Evolutionary conservation across 73 alveolate species (phyloP).

Genomic region (Stentor roeselii): DNA sequence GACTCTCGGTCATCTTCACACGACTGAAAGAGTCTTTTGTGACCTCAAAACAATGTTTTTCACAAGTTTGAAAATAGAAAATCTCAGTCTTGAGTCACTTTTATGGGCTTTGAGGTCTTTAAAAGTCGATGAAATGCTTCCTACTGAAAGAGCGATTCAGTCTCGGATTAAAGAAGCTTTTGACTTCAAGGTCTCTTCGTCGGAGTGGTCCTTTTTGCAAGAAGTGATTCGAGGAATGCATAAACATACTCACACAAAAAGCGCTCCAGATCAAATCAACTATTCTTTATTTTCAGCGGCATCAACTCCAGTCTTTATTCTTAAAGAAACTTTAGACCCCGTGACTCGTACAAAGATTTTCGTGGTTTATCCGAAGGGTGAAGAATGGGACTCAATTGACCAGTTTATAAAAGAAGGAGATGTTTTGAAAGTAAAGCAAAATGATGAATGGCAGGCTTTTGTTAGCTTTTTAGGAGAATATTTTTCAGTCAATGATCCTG

Average conservation of each 20-base stretch:
- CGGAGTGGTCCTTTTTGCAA: constrained; percentile 38
- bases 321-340: neutral
- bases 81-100: constrained; percentile 41
- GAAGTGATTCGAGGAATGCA: constrained; percentile 22
- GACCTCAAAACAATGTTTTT: constrained; percentile 23
- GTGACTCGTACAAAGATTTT: neutral
- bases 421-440: neutral
- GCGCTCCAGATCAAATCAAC: neutral
- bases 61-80: constrained; percentile 35
- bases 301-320: neutral
- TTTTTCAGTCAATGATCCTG: constrained; percentile 1
- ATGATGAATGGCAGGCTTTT: neutral
- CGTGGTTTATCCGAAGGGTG: neutral
- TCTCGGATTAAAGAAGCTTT: constrained; percentile 60
- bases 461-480: neutral
- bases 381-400: neutral
- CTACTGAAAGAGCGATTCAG: constrained; percentile 53
- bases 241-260: neutral
- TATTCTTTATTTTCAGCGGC: neutral
- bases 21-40: constrained; percentile 13
- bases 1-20: neutral
- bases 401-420: neutral
- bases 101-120: constrained; percentile 39
- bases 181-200: constrained; percentile 33
- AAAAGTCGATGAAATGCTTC: constrained; percentile 54